A percentile compares a stretch with the other conserved stretches of the same genome.
Evolutionary conservation across 164 flowering plant genomes (phyloP).

Genomic region (Malania oleifera): DNA sequence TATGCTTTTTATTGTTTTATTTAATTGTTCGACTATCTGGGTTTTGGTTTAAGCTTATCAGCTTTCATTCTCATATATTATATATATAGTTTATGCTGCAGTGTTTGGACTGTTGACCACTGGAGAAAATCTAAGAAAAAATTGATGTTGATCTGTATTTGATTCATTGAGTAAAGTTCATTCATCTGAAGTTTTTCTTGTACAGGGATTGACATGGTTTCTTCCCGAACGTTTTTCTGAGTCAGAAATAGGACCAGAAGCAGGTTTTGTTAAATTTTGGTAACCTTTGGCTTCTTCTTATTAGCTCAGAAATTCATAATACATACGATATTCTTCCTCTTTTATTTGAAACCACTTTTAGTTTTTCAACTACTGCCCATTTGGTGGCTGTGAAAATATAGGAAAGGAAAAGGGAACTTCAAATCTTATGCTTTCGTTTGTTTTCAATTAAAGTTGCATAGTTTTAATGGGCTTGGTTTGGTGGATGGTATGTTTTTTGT

Average conservation of each 20-base stretch:
- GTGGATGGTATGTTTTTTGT: not conserved
- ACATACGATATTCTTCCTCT: not conserved
- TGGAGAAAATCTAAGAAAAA: no score
- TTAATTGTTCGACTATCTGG: no score
- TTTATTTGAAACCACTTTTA: no score
- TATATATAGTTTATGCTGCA: no score
- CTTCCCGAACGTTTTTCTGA: constrained; percentile 88
- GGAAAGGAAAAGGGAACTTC: not conserved
- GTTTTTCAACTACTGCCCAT: no score
- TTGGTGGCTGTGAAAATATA: no score
- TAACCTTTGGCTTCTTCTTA: constrained; percentile 60
- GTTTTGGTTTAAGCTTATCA: no score
- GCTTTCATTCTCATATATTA: no score
- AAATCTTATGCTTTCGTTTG: not conserved
- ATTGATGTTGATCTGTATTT: not conserved
- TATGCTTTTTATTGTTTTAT: no score
- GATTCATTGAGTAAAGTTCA: not conserved
- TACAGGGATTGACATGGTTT: constrained; percentile 94
- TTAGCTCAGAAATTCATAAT: constrained; percentile 7
- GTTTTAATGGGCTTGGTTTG: not conserved
- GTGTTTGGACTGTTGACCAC: no score
- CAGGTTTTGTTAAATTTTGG: constrained; percentile 98
- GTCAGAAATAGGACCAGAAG: constrained; percentile 98
- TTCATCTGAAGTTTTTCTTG: not conserved
- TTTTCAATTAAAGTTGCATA: not conserved